Evolutionary conservation across 164 flowering plant species (phyloP).

Genomic region (Magnolia changhungtana): DNA sequence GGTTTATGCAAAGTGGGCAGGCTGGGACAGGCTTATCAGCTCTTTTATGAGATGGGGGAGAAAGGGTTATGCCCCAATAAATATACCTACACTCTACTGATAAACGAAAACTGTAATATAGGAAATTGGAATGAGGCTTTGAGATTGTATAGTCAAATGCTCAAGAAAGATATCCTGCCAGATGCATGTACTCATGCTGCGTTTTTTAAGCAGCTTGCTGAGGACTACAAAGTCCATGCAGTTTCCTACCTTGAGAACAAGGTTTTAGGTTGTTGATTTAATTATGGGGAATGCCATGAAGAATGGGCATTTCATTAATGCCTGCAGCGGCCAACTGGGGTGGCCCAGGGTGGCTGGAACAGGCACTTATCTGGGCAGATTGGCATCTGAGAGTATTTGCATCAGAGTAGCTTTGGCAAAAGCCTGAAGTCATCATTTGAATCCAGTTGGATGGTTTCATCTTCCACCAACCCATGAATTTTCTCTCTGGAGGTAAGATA

Average conservation of each 20-base stretch:
- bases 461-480: not conserved
- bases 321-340: not conserved
- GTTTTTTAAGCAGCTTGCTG: constrained; percentile 40
- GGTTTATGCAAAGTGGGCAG: constrained; percentile 53
- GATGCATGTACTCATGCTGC: constrained; percentile 53
- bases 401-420: not conserved
- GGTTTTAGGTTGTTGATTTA: constrained; percentile 11
- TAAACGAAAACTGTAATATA: constrained; percentile 44
- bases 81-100: constrained; percentile 60
- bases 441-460: not conserved
- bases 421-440: not conserved
- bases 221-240: constrained; percentile 32
- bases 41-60: constrained; percentile 48
- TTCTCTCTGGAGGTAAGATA: constrained; percentile 3
- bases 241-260: constrained; percentile 34
- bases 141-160: constrained; percentile 58
- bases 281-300: not conserved
- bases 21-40: constrained; percentile 43
- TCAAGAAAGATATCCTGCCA: constrained; percentile 51
- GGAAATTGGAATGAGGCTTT: constrained; percentile 57
- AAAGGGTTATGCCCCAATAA: constrained; percentile 56
- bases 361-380: not conserved
- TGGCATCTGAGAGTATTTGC: not conserved
- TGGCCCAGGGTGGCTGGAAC: not conserved
- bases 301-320: not conserved